A percentile compares a stretch with the other conserved stretches of the same genome.
These are phyloP conservation scores for Podospora australis DNA, from an alignment of 495 filamentous ascomycete species.

Conservation along the genomic window DNA sequence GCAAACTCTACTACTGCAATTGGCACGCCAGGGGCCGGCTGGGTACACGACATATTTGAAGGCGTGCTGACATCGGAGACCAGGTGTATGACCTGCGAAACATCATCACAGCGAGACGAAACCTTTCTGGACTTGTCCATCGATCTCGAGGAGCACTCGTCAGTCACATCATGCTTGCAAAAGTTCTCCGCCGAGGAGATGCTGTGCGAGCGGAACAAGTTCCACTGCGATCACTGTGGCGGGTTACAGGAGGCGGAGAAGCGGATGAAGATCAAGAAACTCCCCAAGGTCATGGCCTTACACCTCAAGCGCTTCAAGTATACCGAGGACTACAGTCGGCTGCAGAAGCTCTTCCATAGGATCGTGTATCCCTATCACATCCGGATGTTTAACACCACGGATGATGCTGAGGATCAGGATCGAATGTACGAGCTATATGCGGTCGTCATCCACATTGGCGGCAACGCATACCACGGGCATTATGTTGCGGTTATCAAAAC, in stretches of 20 bases:
- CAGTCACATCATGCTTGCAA: slow-evolving; percentile 87
- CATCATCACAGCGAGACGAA: slow-evolving; percentile 89
- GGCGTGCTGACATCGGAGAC: slow-evolving; percentile 93
- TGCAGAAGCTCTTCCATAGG: slow-evolving; percentile 95
- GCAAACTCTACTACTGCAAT: slow-evolving; percentile 36
- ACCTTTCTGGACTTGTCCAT: slow-evolving; percentile 94
- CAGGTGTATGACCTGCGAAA: slow-evolving; percentile 93
- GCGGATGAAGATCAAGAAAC: slow-evolving; percentile 95
- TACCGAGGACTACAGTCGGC: slow-evolving; percentile 83
- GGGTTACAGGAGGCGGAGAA: slow-evolving; percentile 97
- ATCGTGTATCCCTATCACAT: slow-evolving; percentile 96
- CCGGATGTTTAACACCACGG: slow-evolving; percentile 95
- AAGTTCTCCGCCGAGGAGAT: slow-evolving; percentile 98
- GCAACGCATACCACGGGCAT: slow-evolving; percentile 96
- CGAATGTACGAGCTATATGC: slow-evolving; percentile 94
- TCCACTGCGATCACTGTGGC: slow-evolving; percentile 95
- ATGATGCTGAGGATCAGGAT: slow-evolving; percentile 93
- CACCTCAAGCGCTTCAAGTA: slow-evolving; percentile 98
- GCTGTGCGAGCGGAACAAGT: slow-evolving; percentile 97
- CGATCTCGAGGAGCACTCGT: slow-evolving; percentile 91
- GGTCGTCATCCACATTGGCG: slow-evolving; percentile 96
- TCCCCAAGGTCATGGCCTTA: slow-evolving; percentile 84
- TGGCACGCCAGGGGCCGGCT: slow-evolving; percentile 58
- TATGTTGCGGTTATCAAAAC: slow-evolving; percentile 98
- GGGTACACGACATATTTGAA: slow-evolving; percentile 98